Base-by-base conservation (phyloP, 2,329 filamentous ascomycete species). In the Nemania serpens region DNA sequence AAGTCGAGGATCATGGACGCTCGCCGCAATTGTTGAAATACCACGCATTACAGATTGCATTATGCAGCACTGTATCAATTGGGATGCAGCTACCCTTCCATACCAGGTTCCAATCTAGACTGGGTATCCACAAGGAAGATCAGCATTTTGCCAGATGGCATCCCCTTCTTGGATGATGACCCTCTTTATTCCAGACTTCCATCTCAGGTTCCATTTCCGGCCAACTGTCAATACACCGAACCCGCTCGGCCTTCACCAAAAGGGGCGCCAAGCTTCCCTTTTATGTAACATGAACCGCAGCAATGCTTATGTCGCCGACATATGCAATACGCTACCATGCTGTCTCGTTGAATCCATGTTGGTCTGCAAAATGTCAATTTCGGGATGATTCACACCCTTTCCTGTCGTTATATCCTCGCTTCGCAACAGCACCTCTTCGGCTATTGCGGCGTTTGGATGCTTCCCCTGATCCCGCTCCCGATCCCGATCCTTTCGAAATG, bases 111-210 rank as follows among this genome's bases (percentile, higher is more conserved):
- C 69, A 71, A 68, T 69, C 63, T 29, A 29, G 25, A 29, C 25
- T 68, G 62, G 64, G 69, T 75, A 69, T 74, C 73, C 71, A 79
- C 77, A 75, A 70, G 70, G 64, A 59, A 57, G 70, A 70, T 70
- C 67, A 70, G 72, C 71, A 70, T 62, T 58, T 58, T 75, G 79
- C 78, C 78, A 82, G 78, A 77, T 82, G 79, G 78, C 79, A 76
- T 67, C 64, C 71, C 72, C 69, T 77, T 74, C 75, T 75, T 81
- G 79, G 79, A 75, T 69, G 71, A 73, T 66, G 69, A 65, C 64
- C 66, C 64, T 71, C 70, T 65, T 66, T 57, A 56, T 60, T 67
- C 66, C 68, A 70, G 66, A 67, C 65, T 69, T 61, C 67, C 64
- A 67, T 66, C 64, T 69, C 65, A 64, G 60, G 63, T 62, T 66